Evolutionary conservation across 176 grass and related monocot genomes (phyloP), one percentile per base, ranked within the genome.

Genomic region (Oryza longistaminata): DNA sequence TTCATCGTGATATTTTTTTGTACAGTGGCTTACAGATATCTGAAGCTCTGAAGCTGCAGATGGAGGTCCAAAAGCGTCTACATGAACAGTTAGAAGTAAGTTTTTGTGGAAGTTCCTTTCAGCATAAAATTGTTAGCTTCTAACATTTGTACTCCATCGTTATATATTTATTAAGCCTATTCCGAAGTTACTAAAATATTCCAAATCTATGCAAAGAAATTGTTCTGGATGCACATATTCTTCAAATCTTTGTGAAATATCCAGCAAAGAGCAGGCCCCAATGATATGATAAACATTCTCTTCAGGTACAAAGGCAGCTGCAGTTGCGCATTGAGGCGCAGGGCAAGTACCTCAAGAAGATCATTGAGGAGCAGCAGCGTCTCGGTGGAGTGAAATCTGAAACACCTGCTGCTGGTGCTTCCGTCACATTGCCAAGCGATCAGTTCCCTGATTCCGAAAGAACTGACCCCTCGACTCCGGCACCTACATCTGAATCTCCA

Each of bases 251-350:
- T 69, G 8, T 87, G 22, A 75, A 76, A 64, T 29, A 25, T 69
- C 24, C 31, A 40, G 11, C 27, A 2, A 3, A 66, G 33, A 86
- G 27, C 52, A 40, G 16, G 39, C 25, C 5, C 9, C 11, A 43
- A 31, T 68, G 46, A 2, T 73, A 29, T 74, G 61, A 48, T 70
- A 39, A 45, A 70, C 48, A 68, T 75, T 85, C 78, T 85, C 61
- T 80, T 35, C 48, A 96, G 97, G 97, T 99, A 71, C 97, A 99
- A 85, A 94, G 97, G 88, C 97, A 99, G 86, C 86, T 99, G 72
- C 97, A 99, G 65, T 70, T 94, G 79, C 92, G 93, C 82, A 99
- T 99, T n/a, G 97, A 99, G 74, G 97, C 97, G 13, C 97, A 99
- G 81, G 97, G 93, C 9, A 94, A 96, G 72, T 99, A 99, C 89